Evolutionary conservation across 2,329 filamentous ascomycete genomes (phyloP).

Genomic region (Coniochaeta sp.): DNA sequence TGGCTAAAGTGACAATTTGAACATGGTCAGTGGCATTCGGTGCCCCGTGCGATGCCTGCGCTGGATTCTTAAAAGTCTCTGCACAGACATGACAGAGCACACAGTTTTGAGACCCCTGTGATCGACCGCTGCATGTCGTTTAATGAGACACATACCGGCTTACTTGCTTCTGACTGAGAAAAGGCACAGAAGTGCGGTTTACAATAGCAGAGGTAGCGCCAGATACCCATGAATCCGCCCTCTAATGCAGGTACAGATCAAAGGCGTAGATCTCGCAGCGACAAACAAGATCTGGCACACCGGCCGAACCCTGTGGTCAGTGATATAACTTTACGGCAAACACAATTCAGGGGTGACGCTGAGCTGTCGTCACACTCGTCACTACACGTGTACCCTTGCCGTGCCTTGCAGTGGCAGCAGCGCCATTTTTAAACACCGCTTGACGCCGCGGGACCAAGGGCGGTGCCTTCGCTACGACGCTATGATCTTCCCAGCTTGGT

Average conservation of each 20-base stretch:
- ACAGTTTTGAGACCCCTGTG: not conserved
- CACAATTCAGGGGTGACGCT: not conserved
- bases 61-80: not conserved
- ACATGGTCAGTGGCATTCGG: too few relatives aligned
- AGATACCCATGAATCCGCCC: not conserved
- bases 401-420: not conserved
- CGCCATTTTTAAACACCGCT: not conserved
- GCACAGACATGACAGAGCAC: not conserved
- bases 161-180: not conserved
- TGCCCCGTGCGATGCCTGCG: not conserved
- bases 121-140: not conserved
- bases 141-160: not conserved
- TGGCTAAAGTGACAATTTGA: too few relatives aligned
- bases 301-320: too few relatives aligned
- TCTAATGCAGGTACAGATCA: not conserved
- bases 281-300: not conserved
- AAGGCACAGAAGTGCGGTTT: not conserved
- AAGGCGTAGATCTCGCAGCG: not conserved
- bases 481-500: not conserved
- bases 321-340: too few relatives aligned
- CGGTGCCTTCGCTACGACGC: not conserved
- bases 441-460: not conserved
- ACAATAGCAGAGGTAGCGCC: not conserved
- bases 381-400: not conserved
- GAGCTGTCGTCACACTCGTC: not conserved